Percentiles rank a stretch among this genome's conserved stretches.
Evolutionary conservation across 1,284 basidiomycete species (phyloP).

Genomic region (Ustilago trichophora): DNA sequence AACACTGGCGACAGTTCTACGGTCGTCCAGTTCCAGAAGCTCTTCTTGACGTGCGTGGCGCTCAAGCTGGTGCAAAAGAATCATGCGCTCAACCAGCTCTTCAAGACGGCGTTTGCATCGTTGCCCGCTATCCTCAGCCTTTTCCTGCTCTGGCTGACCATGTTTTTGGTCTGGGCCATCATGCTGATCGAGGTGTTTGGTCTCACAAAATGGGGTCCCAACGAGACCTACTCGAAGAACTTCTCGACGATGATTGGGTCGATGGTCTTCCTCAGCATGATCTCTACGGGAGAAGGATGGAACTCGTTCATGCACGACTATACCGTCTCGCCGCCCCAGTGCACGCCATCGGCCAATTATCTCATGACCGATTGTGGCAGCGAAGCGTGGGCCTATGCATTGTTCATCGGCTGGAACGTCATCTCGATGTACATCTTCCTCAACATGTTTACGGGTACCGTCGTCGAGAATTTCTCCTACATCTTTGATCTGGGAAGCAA

Average conservation of each 20-base stretch:
- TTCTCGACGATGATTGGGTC: slow-evolving; percentile 83
- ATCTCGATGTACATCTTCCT: slow-evolving; percentile 86
- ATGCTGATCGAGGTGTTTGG: slow-evolving; percentile 92
- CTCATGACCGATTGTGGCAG: slow-evolving; percentile 89
- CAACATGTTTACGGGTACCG: slow-evolving; percentile 80
- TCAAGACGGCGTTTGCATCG: slow-evolving; percentile 92
- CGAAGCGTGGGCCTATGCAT: slow-evolving; percentile 79
- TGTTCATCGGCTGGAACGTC: slow-evolving; percentile 97
- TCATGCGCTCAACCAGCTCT: slow-evolving; percentile 89
- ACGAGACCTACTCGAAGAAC: slow-evolving; percentile 79
- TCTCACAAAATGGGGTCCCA: slow-evolving; percentile 82
- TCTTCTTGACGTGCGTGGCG: slow-evolving; percentile 90
- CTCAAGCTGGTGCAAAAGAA: slow-evolving; percentile 93
- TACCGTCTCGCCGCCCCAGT: slow-evolving; percentile 78
- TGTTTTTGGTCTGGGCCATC: slow-evolving; percentile 93
- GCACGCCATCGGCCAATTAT: slow-evolving; percentile 74
- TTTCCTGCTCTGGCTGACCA: slow-evolving; percentile 85
- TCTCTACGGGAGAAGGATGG: slow-evolving; percentile 70
- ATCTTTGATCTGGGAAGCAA: slow-evolving; percentile 90
- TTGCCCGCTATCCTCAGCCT: slow-evolving; percentile 86
- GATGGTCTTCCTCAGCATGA: slow-evolving; percentile 80
- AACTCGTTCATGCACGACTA: slow-evolving; percentile 67
- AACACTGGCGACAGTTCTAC: slow-evolving; percentile 36
- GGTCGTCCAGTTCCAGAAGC: slow-evolving; percentile 81
- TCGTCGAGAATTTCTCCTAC: slow-evolving; percentile 96